Evolutionary conservation across 805 yeast species (phyloP), one percentile per base, ranked within the genome.

Genomic region (Candida xiaguanensis): DNA sequence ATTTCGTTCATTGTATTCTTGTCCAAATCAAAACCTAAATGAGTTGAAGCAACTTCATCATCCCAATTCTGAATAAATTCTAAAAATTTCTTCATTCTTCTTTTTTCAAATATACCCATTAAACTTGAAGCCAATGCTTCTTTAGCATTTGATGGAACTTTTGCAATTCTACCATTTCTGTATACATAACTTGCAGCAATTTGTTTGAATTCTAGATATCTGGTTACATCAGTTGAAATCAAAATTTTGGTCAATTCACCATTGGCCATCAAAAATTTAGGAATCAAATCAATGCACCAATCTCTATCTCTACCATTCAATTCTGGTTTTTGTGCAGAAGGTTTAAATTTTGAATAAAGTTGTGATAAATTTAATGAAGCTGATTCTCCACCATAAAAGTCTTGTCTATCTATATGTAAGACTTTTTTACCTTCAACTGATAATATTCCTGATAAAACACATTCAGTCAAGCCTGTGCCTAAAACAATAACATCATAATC

Each of bases 371-470:
- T 84, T 53, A 88, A 74, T 5, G 95, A 85, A 12, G 95, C 95
- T 43, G 89, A 78, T 60, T 87, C 95, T 32, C 85, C 99, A 37
- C 99, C 99, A 51, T 93, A 93, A 59, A 89, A 95, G 59, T 88
- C 95, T 64, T 93, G 97, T 53, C 89, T 82, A 62, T 93, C 99
- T 46, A 93, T 89, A 65, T 93, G 99, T 41, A 93, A 74, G 6
- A 93, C 98, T 58, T 93, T 93, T 72, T 93, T 91, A 46, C 98
- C 98, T 56, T 93, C 98, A n/a, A 91, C 96, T 8, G 97, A 88
- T 33, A 93, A 74, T 38, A 93, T 66, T 3, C 99, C 99, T 1
- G 96, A 88, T 32, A 93, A 75, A 44, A 93, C 84, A 70, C 99
- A 93, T 63, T 93, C 99, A 33, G 97, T 91, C 48, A 93, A 75